Base-by-base conservation (phyloP, 371 early-diverging fungal species). In the Mucor plumbeus region DNA sequence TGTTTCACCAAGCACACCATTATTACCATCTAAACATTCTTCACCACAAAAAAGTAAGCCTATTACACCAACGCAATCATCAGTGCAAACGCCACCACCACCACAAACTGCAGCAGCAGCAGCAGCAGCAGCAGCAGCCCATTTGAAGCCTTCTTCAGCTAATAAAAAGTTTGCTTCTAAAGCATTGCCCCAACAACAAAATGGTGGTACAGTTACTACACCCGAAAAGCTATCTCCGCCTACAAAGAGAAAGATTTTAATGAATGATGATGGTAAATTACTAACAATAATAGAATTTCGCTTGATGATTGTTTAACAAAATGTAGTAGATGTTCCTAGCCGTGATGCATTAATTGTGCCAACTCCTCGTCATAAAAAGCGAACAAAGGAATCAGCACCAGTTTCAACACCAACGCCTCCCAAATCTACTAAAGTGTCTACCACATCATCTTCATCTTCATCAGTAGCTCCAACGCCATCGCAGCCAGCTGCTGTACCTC, bases 101-200 rank as follows among this genome's bases (percentile, higher is more conserved):
- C n/a, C n/a, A n/a, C n/a, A n/a, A n/a, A 58, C 44, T 35, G 3
- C 26, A 26, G 26, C 26, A 26, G 26, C 26, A 14, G 35, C 38
- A 13, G n/a, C 48, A 47, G 17, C 59, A 39, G 10, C 59, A 59
- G 53, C 40, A 21, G 39, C 55, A 63, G 13, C 38, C 1, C 48
- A 43, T 38, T 44, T 65, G 54, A 59, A 65, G 26, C 65, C 65
- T 38, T 58, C 59, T 9, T 65, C 65, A 7, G 58, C 65, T 5
- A 59, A 59, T 38, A 65, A 48, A 15, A 65, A 59, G 31, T 58
- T 38, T 11, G 26, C 17, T 19, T 33, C 65, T 15, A 65, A 65
- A 59, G 39, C 48, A 38, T 38, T 59, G n/a, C 57, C 57, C 11
- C 57, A n/a, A 11, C 53, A 50, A 39, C 39, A 59, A 31, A 53